Evolutionary conservation across 1,139 yeast species (phyloP).

Genomic region (Scheffersomyces cryptocercus): DNA sequence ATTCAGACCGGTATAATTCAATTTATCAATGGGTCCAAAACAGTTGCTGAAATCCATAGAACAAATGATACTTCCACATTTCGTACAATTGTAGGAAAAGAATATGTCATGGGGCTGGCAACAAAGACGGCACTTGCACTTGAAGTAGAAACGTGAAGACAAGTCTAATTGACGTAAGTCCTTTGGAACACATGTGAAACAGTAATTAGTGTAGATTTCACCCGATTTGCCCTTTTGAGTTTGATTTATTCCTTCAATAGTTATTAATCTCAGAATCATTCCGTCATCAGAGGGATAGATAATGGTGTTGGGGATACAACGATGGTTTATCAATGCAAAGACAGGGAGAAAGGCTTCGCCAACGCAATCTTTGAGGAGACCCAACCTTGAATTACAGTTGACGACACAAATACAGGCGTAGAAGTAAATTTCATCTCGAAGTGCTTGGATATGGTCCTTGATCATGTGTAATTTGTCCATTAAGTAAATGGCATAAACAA

Average conservation of each 20-base stretch:
- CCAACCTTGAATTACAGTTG: no score
- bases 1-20: no score
- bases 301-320: conserved; percentile 29
- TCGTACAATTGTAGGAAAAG: conserved; percentile 20
- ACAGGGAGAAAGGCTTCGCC: conserved; percentile 38
- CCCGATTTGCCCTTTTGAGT: conserved; percentile 16
- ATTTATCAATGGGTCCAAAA: no score
- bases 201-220: conserved; percentile 32
- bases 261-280: no score
- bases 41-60: no score
- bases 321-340: conserved; percentile 33
- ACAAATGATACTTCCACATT: conserved; percentile 12
- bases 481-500: no score
- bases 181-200: conserved; percentile 23
- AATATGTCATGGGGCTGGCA: conserved; percentile 16
- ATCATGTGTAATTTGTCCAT: no score
- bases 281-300: conserved; percentile 10
- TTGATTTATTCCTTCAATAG: conserved; percentile 13
- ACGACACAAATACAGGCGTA: no score
- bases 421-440: no score
- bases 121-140: conserved; percentile 34
- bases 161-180: conserved; percentile 20
- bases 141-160: conserved; percentile 26
- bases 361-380: conserved; percentile 5
- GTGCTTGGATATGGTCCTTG: no score